Conservation (phyloP, 805 yeast species). For the Wickerhamiella australiensis region DNA sequence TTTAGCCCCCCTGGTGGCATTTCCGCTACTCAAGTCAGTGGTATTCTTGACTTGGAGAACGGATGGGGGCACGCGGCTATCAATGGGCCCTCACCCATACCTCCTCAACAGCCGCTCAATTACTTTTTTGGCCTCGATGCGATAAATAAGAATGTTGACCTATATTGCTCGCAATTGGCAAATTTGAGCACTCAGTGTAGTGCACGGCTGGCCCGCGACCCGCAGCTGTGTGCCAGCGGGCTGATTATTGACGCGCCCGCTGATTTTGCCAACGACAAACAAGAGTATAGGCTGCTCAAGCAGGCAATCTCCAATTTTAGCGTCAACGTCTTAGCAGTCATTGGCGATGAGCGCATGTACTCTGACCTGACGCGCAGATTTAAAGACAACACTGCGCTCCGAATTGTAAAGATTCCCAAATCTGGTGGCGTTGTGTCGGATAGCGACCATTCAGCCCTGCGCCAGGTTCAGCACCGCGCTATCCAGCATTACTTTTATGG, state of each 20-base stretch:
- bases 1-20: conserved; percentile 73
- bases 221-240: conserved; percentile 37
- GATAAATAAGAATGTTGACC: conserved; percentile 42
- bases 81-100: conserved; percentile 37
- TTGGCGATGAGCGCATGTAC: conserved; percentile 57
- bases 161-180: conserved; percentile 40
- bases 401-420: conserved; percentile 49
- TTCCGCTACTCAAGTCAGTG: conserved; percentile 74
- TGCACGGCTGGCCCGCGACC: conserved; percentile 41
- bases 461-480: conserved; percentile 62
- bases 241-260: conserved; percentile 66
- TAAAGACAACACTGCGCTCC: conserved; percentile 22
- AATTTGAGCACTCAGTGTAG: conserved; percentile 39
- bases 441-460: conserved; percentile 47
- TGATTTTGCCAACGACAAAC: conserved; percentile 34
- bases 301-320: conserved; percentile 48
- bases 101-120: conserved; percentile 83
- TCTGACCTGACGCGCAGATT: conserved; percentile 46
- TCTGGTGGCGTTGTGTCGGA: conserved; percentile 68
- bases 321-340: conserved; percentile 48
- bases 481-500: conserved; percentile 91
- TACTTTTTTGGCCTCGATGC: conserved; percentile 63
- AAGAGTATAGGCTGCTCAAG: conserved; percentile 36
- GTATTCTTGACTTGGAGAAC: conserved; percentile 60
- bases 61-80: conserved; percentile 69